Base-by-base conservation (phyloP, 345 rosid species). In the Eucalyptus sp. region DNA sequence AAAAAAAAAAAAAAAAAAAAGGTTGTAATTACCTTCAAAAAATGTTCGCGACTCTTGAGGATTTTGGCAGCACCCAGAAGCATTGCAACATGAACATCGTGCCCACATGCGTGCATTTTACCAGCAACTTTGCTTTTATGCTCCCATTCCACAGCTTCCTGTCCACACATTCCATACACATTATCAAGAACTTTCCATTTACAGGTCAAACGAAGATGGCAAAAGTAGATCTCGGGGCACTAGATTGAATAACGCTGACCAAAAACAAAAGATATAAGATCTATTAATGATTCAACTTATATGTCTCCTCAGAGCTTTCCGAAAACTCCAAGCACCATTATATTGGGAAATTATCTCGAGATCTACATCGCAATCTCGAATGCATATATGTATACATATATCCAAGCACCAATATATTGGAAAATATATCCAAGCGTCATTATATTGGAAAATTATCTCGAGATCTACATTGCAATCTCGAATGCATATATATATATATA, bases 71-170 rank as follows among this genome's bases (percentile, higher is more conserved):
- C 98, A 27, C 99, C 99, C 44, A 97, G 89, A 24, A 97, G 96
- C 99, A 97, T 97, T 31, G 98, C 93, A 48, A 96, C 98, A 92
- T 96, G 99, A 14, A 97, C 99, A 86, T 97, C 98, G 86, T 97
- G 99, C 22, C 98, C 98, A 90, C 98, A 97, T 37, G 99, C 98
- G 91, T 97, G 99, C 99, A 97, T 97, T 92, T 94, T 97, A 29
- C 98, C 98, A 4, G 93, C 94, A 33, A 95, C 93, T 93, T 93
- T 95, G 91, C 99, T 97, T 90, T 93, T 97, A 81, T 95, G 92
- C 88, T 94, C 93, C 99, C 98, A 97, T 87, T 96, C 98, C 31
- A 95, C 99, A 31, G 94, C 96, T 92, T 97, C 99, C 99, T 97
- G 41, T 44, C 51, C 68, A 56, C 20, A 29, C 41, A 43, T 15